phyloP scores from a whole-genome alignment of 306 rosid genomes.

The Acacia melanoxylon region DNA sequence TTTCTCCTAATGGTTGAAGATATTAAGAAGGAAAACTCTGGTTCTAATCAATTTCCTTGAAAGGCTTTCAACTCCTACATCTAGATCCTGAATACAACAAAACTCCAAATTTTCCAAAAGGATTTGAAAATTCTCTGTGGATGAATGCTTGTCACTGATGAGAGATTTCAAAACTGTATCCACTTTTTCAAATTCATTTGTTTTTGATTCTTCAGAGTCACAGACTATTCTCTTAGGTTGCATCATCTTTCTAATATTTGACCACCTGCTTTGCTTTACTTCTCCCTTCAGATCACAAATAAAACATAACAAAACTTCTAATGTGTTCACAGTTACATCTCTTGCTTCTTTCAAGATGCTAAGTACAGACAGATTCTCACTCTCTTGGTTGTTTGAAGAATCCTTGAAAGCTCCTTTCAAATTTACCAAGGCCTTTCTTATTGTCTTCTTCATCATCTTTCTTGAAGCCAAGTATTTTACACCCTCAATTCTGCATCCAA shows the following conservation, averaged over 20 bases:
- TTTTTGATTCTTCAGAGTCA: conserved; percentile 2
- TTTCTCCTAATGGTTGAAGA: neutral
- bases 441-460: conserved; percentile 22
- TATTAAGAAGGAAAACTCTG: conserved; percentile 23
- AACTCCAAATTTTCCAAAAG: neutral
- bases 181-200: conserved; percentile 28
- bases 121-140: neutral
- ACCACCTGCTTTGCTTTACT: conserved; percentile 18
- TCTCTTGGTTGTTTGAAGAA: neutral
- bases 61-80: neutral
- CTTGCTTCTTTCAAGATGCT: conserved; percentile 16
- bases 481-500: neutral
- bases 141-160: neutral
- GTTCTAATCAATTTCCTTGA: conserved; percentile 19
- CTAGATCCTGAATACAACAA: conserved; percentile 2
- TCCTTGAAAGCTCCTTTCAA: neutral
- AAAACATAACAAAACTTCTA: conserved; percentile 14
- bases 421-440: neutral
- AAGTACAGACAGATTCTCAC: neutral
- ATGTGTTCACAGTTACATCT: conserved; percentile 23
- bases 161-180: neutral
- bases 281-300: conserved; percentile 20
- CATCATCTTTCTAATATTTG: conserved; percentile 15
- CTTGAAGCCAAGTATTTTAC: conserved; percentile 27
- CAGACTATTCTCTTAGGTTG: conserved; percentile 14